Evolutionary conservation across 2,329 filamentous ascomycete genomes (phyloP), one percentile per base, ranked within the genome.

Genomic region (Knoxdaviesia proteae): DNA sequence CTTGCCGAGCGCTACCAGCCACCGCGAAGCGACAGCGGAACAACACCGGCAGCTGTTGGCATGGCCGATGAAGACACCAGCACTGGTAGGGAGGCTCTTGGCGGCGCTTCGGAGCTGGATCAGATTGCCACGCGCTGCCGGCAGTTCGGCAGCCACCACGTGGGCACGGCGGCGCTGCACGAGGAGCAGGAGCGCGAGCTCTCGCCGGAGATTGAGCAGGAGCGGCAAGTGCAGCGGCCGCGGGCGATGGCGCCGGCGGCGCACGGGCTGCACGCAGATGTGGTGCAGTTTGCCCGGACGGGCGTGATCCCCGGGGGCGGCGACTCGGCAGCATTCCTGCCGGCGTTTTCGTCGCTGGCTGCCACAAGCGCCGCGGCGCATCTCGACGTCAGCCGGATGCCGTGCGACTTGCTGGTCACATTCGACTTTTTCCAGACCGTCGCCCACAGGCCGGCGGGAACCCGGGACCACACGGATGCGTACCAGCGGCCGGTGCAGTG

Each of bases 111-210:
- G 29, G 9, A 1, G 32, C 34, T 36, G 9, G 6, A 37, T n/a
- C 20, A 20, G 20, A 20, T 20, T 20, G 20, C 20, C 20, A 20
- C 20, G 20, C 20, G 20, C 20, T 20, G 20, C 20, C 20, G 20
- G 20, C 20, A 20, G 20, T 20, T 20, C 20, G 20, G 20, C 20
- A 20, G 20, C 20, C 20, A 20, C 20, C 20, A 36, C 8, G 36
- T 44, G 20, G 38, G 39, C 6, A 30, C 58, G 0, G 57, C 60
- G 0, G 55, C 57, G 0, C 54, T 80, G 0, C 58, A 70, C 3
- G 75, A 82, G 49, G 79, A 84, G 45, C 75, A 83, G 48, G 78
- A 84, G 51, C 63, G 77, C 0, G 79, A 83, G 47, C 58, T 84
- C 0, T 62, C 71, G 0, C 74, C 73, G 0, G 77, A 84, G 46